Percentiles rank a stretch among this genome's conserved stretches.
Evolutionary conservation across 2,329 filamentous ascomycete species (phyloP).

Genomic region (Cladosporium oxysporum): DNA sequence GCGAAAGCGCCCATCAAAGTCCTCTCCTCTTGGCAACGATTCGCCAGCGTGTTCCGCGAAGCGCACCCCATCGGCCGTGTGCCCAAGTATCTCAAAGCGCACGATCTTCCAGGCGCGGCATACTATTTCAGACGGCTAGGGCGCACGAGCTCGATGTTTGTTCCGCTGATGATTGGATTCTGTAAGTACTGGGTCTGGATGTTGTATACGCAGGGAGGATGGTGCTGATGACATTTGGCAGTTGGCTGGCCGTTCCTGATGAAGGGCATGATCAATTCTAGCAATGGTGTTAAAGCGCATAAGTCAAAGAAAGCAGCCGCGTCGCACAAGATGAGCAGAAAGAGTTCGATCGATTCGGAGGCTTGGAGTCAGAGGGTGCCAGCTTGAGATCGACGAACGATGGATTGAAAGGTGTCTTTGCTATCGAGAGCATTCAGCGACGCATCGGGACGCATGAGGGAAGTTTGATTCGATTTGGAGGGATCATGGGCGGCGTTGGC

Average conservation of each 20-base stretch:
- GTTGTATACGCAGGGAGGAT: too few species aligned
- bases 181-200: background rate
- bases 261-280: slow-evolving; percentile 13
- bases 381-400: background rate
- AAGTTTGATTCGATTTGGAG: background rate
- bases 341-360: slow-evolving; percentile 17
- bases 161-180: slow-evolving; percentile 13
- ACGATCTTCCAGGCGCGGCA: slow-evolving; percentile 4
- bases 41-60: slow-evolving; percentile 19
- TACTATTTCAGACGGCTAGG: slow-evolving; percentile 15
- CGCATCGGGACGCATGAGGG: background rate
- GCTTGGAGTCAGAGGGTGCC: slow-evolving; percentile 18
- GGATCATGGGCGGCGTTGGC: background rate
- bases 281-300: slow-evolving; percentile 7
- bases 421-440: background rate
- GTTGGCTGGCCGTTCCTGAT: slow-evolving; percentile 13
- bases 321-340: slow-evolving; percentile 15
- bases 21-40: slow-evolving; percentile 10
- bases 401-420: background rate
- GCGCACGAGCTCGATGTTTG: slow-evolving; percentile 13
- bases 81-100: slow-evolving; percentile 14
- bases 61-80: slow-evolving; percentile 18
- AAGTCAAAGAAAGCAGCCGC: background rate
- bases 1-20: slow-evolving; percentile 12
- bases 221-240: background rate